Base-by-base conservation (phyloP, 306 rosid species). In the Prunus davidiana region DNA sequence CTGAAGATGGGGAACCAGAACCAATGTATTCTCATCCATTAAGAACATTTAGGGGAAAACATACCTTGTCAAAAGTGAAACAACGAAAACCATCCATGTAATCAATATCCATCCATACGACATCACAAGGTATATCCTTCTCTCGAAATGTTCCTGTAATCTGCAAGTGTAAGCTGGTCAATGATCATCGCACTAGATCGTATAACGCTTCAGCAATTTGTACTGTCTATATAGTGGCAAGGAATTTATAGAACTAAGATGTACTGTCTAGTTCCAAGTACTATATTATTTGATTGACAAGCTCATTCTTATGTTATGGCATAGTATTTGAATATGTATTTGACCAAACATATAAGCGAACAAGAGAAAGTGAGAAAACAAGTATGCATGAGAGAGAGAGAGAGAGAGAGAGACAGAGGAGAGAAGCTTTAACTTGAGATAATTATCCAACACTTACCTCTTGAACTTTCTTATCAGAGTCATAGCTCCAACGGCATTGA, bases 71-170 rank as follows among this genome's bases (percentile, higher is more conserved):
- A 68, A 90, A 91, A 85, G 97, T 93, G 82, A 90, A 93, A 86
- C 96, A 90, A 55, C 97, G 94, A 85, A 91, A 91, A 55, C 93
- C 94, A 83, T 93, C 97, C 98, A 93, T 93, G 90, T 91, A 93
- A 87, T 90, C 93, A 4, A 90, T 91, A 71, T 91, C 98, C 96
- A 93, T 91, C 98, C 98, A 93, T 82, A 93, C 71, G 69, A 90
- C 97, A 65, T 93, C 98, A 77, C 98, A 93, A 47, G 97, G 97
- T 73, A 93, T 86, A 79, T 73, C 55, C 73, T 91, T 93, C 80
- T 90, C 77, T 58, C 97, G 85, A 51, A 94, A 91, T 64, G 83
- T 90, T 76, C 77, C 84, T 52, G 98, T 81, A 81, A 91, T 83
- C 98, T 91, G 88, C 85, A 84, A 84, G 75, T 51, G 57, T 63